Base-by-base conservation (phyloP, 2,329 filamentous ascomycete genomes). In the Fusarium sp. region DNA sequence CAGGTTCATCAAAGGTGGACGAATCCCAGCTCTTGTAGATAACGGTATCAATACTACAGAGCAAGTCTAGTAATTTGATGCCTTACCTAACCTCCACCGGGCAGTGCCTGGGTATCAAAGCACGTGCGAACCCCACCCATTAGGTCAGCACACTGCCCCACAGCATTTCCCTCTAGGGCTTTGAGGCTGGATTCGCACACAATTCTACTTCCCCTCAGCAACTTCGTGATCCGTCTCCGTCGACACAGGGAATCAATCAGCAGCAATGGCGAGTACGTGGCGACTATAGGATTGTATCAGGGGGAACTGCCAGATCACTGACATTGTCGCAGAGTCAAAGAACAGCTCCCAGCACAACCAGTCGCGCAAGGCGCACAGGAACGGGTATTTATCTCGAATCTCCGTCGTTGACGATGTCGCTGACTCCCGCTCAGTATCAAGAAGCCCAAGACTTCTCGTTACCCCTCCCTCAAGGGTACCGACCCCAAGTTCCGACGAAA, bases 401-500 rank as follows among this genome's bases (percentile, higher is more conserved):
- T 22, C 10, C 40, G 39, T 20, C n/a, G 20, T 25, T 35, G 30
- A 43, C 52, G 39, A 43, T 19, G 30, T 59, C 43, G 20, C 65
- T 75, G 41, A 77, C 71, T 35, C 39, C 27, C n/a, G 49, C 27
- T 43, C 82, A 97, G 95, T 87, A 99, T 99, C 90, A 98, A 98
- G 92, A 98, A 97, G 92, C 96, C 96, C 75, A 97, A 97, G 90
- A 98, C 96, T 81, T 90, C 94, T 85, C 90, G 96, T 88, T 99
- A 99, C 88, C 96, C 96, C 75, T 98, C 95, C 77, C 91, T 99
- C 80, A 97, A 97, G 83, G 96, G 96, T 79, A 96, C 93, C 83
- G 96, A 99, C 87, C 94, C 96, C 82, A 99, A 99, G 91, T 99
- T 99, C 90, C 92, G 96, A 84, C 92, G 96, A 86, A 99, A 99